Base-by-base conservation (phyloP, 495 filamentous ascomycete species). In the Lophiotrema nucula region DNA sequence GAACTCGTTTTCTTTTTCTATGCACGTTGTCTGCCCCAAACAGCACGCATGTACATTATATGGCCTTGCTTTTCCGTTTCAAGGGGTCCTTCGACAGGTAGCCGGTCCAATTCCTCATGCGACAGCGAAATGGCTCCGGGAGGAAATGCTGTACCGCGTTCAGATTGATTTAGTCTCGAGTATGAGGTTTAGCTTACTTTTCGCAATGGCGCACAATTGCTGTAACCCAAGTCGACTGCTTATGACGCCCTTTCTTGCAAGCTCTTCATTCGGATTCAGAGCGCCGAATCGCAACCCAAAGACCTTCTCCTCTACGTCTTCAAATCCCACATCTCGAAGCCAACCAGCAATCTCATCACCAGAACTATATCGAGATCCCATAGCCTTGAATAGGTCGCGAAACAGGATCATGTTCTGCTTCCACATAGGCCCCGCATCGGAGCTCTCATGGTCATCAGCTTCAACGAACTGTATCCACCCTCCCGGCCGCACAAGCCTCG, bases 381-480 rank as follows among this genome's bases (percentile, higher is more conserved):
- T 18, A 2, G 15, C 33, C 3, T 18, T 22, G 28, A 38, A 38
- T 11, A 52, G 4, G 28, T 38, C 48, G 3, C 18, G 5, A 2
- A 52, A 10, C 13, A 52, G 21, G 28, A 16, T 19, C 10, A 39
- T 10, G 22, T 12, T 16, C 18, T 11, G 22, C 24, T 23, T 27
- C 18, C 18, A 22, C 11, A 19, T 26, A 4, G 28, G 48, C 2
- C 48, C 48, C 18, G 3, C 11, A 12, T 37, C 26, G 3, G 37
- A 15, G n/a, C 3, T 15, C 15, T 19, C 2, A 2, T 2, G 18
- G 16, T 37, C 31, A 6, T 18, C 25, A 2, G 48, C n/a, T 21
- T 61, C 58, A 1, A 41, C 33, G n/a, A 61, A 41, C 52, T 56
- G 39, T n/a, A 61, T 56, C 51, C 50, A 61, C 2, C 58, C 58